Percentiles rank a stretch among this genome's conserved stretches.
Evolutionary conservation across 805 yeast genomes (phyloP).

Genomic region (Ogataea philodendri): DNA sequence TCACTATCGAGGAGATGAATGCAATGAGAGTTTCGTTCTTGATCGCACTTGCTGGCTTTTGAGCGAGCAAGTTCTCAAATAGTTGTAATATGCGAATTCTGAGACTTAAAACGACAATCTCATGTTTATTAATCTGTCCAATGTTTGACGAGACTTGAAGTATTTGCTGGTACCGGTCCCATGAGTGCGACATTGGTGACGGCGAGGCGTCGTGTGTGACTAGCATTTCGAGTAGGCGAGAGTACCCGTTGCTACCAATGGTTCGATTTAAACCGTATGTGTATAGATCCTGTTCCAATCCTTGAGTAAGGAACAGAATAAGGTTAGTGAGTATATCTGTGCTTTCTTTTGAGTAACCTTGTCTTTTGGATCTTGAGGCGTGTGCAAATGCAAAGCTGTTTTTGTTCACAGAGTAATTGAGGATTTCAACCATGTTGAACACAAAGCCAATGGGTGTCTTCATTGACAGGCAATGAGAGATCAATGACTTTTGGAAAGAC

Average conservation of each 20-base stretch:
- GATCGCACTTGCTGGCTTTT: slow-evolving; percentile 23
- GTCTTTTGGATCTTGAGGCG: slow-evolving; percentile 18
- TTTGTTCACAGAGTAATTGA: slow-evolving; percentile 41
- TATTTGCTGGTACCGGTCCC: slow-evolving; percentile 23
- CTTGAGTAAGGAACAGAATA: slow-evolving; percentile 35
- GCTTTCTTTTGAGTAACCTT: slow-evolving; percentile 16
- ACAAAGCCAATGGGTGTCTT: slow-evolving; percentile 54
- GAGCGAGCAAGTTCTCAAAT: slow-evolving; percentile 44
- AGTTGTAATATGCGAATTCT: slow-evolving; percentile 46
- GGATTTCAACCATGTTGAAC: slow-evolving; percentile 51
- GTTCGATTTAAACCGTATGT: slow-evolving; percentile 54
- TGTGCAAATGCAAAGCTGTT: slow-evolving; percentile 32
- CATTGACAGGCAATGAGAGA: slow-evolving; percentile 44
- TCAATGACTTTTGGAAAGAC: slow-evolving; percentile 34
- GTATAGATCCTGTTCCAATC: slow-evolving; percentile 42
- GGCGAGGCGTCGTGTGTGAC: slow-evolving; percentile 35
- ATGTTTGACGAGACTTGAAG: slow-evolving; percentile 14
- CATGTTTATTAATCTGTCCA: slow-evolving; percentile 38
- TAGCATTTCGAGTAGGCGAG: slow-evolving; percentile 40
- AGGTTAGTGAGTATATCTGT: slow-evolving; percentile 24
- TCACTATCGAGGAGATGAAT: slow-evolving; percentile 39
- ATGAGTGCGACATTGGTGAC: slow-evolving; percentile 28
- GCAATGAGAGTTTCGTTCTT: slow-evolving; percentile 30
- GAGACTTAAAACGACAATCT: slow-evolving; percentile 41
- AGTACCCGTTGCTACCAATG: slow-evolving; percentile 50